Conservation (phyloP, 345 rosid genomes). For the Clarkia xantiana region DNA sequence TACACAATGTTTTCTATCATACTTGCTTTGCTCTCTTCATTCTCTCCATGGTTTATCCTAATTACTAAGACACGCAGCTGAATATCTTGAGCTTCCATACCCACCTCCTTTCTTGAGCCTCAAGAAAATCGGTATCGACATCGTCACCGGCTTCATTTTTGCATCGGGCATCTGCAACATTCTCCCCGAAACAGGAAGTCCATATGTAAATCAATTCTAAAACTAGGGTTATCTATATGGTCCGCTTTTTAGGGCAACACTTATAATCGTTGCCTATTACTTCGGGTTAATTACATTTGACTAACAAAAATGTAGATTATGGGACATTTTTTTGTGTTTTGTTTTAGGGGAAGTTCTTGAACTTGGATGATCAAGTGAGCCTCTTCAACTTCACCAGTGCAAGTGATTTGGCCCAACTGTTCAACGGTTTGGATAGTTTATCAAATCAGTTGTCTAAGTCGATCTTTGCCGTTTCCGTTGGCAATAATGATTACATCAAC, state of each 20-base stretch:
- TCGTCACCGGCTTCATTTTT: constrained; percentile 27
- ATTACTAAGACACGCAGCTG: no score
- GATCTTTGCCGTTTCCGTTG: constrained; percentile 14
- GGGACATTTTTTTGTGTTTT: no score
- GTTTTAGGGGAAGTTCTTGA: constrained; percentile 31
- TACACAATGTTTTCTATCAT: no score
- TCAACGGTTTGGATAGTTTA: constrained; percentile 6
- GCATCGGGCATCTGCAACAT: constrained; percentile 36
- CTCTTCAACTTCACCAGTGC: constrained; percentile 12
- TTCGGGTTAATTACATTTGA: no score
- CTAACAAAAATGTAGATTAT: no score
- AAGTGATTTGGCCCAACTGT: constrained; percentile 7
- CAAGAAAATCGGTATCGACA: background rate
- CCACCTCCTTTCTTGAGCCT: constrained; percentile 21
- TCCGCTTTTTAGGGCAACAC: no score
- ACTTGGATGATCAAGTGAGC: constrained; percentile 22
- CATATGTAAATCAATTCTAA: constrained; percentile 12
- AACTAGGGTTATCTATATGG: no score
- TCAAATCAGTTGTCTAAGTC: constrained; percentile 21
- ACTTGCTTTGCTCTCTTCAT: no score
- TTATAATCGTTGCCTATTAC: no score
- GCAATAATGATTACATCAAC: constrained; percentile 31
- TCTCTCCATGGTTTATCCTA: no score
- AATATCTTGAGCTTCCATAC: constrained; percentile 29
- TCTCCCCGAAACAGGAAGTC: constrained; percentile 25